Percentiles rank a stretch among this genome's conserved stretches.
These are phyloP conservation scores for Vachellia pachyceras DNA, from an alignment of 306 rosid genomes.

Conservation along the genomic window DNA sequence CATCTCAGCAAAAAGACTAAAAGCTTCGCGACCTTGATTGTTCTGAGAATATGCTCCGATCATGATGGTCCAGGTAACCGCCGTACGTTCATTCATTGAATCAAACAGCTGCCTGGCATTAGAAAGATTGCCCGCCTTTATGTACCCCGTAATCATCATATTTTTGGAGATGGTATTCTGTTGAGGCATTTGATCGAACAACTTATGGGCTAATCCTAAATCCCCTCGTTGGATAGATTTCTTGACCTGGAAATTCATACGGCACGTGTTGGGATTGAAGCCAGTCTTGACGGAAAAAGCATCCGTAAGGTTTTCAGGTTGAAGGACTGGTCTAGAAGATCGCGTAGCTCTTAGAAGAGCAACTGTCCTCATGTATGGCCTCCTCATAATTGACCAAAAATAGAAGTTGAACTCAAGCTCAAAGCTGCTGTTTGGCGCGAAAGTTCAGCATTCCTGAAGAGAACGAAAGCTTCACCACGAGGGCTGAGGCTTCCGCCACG, in stretches of 20 bases:
- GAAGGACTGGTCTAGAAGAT: constrained; percentile 40
- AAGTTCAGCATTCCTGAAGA: constrained; percentile 3
- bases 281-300: constrained; percentile 81
- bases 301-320: constrained; percentile 46
- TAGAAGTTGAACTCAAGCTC: background rate
- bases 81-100: constrained; percentile 61
- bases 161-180: constrained; percentile 68
- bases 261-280: constrained; percentile 64
- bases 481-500: background rate
- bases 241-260: constrained; percentile 68
- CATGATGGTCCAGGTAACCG: constrained; percentile 86
- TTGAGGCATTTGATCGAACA: constrained; percentile 83
- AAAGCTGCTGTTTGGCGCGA: constrained; percentile 27
- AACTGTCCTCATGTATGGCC: constrained; percentile 49
- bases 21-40: constrained; percentile 58
- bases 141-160: constrained; percentile 71
- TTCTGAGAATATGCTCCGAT: constrained; percentile 69
- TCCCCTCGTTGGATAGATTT: constrained; percentile 54
- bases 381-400: constrained; percentile 42
- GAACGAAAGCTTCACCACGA: background rate
- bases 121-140: constrained; percentile 62
- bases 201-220: constrained; percentile 51
- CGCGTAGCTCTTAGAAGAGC: constrained; percentile 40
- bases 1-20: constrained; percentile 70
- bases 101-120: constrained; percentile 73